Percentiles rank a stretch among this genome's conserved stretches.
Conservation (phyloP, 495 filamentous ascomycete genomes). For the Chaetomium cochliodes region DNA sequence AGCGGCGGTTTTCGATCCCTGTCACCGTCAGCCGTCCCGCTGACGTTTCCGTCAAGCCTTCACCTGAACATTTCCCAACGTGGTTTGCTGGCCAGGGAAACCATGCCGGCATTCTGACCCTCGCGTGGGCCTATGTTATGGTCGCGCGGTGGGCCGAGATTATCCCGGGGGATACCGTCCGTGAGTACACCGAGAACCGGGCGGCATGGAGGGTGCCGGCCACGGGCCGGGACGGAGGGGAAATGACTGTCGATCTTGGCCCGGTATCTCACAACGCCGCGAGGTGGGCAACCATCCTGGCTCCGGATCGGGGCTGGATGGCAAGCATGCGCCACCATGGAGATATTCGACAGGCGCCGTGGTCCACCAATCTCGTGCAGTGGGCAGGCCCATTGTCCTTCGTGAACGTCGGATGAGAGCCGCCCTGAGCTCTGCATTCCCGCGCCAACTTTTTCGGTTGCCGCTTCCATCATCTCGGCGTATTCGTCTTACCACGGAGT, state of each 20-base stretch:
- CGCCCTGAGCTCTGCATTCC: background rate
- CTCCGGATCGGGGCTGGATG: slow-evolving; percentile 7
- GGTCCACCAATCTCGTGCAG: background rate
- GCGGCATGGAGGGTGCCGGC: background rate
- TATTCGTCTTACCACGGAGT: slow-evolving; percentile 7
- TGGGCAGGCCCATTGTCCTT: background rate
- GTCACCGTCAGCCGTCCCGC: slow-evolving; percentile 13
- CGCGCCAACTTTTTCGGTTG: slow-evolving; percentile 2
- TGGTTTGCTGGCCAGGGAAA: slow-evolving; percentile 1
- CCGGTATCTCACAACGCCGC: slow-evolving; percentile 6
- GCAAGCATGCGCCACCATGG: background rate
- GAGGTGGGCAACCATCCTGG: slow-evolving; percentile 10
- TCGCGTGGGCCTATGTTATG: background rate
- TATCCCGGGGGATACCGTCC: slow-evolving; percentile 5
- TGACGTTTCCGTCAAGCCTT: background rate
- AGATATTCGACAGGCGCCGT: background rate
- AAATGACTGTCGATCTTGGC: background rate
- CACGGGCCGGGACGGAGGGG: background rate
- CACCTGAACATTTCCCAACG: slow-evolving; percentile 1
- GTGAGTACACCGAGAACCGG: background rate
- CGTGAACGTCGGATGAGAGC: background rate
- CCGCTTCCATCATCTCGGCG: background rate
- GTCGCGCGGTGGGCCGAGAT: slow-evolving; percentile 5
- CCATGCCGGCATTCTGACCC: background rate
- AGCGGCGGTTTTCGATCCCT: background rate